Evolutionary conservation across 2,329 filamentous ascomycete species (phyloP), one percentile per base, ranked within the genome.

Genomic region (Colletotrichum sansevieriae): DNA sequence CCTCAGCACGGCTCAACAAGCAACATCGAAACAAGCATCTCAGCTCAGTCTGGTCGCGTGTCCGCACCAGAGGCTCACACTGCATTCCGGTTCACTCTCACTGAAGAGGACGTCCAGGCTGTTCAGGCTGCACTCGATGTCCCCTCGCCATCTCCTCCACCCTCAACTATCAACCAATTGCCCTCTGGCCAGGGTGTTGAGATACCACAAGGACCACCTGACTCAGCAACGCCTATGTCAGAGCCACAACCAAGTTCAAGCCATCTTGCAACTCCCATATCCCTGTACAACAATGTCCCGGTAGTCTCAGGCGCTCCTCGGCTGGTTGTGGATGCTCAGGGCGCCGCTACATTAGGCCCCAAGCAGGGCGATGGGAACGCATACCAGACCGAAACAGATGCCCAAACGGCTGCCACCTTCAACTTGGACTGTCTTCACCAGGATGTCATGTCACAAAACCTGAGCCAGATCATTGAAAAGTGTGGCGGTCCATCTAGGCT

Each of bases 371-470:
- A 39, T 39, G 37, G 11, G 13, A 12, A 12, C 11, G 13, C 37
- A 6, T 12, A 39, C 11, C 11, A 39, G 37, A 39, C 12, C 7
- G 37, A 39, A 15, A 39, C 37, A 12, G 37, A 10, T 39, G 13
- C 37, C 4, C 37, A 39, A 39, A 39, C 10, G 11, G 13, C 37
- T 6, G 13, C 10, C 37, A 39, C 37, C 37, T 39, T 12, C 37
- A 13, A 33, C 15, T 22, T 22, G 13, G 39, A 58, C 3, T 58
- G 65, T 33, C 33, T 65, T 8, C 37, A 44, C 22, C 52, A 12
- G 6, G 37, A 54, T 22, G 46, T 15, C 8, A 68, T 68, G 65
- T 12, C 61, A 9, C 25, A 41, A 15, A 39, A 52, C 10, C 55
- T 68, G 7, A 46, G 55, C 29, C 33, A 51, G 10, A 46, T 55